Evolutionary conservation across 495 filamentous ascomycete genomes (phyloP).

Genomic region (Letharia columbiana): DNA sequence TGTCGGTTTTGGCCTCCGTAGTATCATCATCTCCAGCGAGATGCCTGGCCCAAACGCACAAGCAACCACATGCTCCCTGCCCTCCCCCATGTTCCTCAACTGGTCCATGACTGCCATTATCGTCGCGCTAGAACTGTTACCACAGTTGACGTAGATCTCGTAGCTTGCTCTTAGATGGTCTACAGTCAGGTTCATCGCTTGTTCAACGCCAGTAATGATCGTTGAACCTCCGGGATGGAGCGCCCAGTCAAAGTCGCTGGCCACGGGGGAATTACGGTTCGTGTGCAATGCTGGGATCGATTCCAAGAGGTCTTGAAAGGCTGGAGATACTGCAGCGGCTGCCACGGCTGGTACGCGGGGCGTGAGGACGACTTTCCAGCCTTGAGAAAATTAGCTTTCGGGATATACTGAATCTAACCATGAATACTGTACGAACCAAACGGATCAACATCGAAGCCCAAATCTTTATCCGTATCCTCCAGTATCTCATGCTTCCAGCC

Average conservation of each 20-base stretch:
- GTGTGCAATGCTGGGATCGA: slow-evolving; percentile 35
- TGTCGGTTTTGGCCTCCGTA: slow-evolving; percentile 34
- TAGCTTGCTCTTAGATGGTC: slow-evolving; percentile 54
- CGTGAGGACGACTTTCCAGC: slow-evolving; percentile 54
- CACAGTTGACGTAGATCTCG: slow-evolving; percentile 55
- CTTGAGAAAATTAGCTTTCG: slow-evolving; percentile 15
- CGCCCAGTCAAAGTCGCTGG: slow-evolving; percentile 57
- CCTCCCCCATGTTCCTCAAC: slow-evolving; percentile 43
- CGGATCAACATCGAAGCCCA: slow-evolving; percentile 53
- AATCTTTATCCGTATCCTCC: slow-evolving; percentile 46
- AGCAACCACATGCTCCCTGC: slow-evolving; percentile 50
- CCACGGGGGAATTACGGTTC: slow-evolving; percentile 27
- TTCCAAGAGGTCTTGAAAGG: slow-evolving; percentile 41
- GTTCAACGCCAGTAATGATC: slow-evolving; percentile 53
- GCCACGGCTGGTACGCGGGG: slow-evolving; percentile 48
- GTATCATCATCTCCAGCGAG: slow-evolving; percentile 52
- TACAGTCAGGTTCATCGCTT: slow-evolving; percentile 42
- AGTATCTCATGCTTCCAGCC: slow-evolving; percentile 50
- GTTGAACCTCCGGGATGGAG: slow-evolving; percentile 58
- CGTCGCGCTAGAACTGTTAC: slow-evolving; percentile 53
- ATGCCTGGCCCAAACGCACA: slow-evolving; percentile 61
- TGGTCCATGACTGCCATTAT: slow-evolving; percentile 53
- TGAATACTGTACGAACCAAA: slow-evolving; percentile 30
- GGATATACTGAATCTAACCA: not conserved
- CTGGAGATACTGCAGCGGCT: slow-evolving; percentile 38